Evolutionary conservation across 345 rosid species (phyloP).

Genomic region (Mangifera indica): DNA sequence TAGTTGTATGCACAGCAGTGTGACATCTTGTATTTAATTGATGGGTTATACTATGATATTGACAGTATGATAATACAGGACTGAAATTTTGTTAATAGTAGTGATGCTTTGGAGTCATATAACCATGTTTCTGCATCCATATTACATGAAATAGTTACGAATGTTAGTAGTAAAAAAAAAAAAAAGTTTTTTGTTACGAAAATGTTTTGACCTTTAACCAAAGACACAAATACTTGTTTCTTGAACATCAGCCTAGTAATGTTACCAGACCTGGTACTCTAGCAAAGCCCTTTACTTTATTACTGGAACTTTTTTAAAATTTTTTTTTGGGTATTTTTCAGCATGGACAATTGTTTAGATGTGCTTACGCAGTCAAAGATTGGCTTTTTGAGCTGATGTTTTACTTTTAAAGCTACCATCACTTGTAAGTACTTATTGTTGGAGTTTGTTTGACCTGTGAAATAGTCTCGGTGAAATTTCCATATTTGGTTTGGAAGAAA

Average conservation of each 20-base stretch:
- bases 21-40: background rate
- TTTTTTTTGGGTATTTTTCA: background rate
- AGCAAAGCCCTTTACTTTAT: background rate
- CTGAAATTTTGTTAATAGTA: too few species aligned
- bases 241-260: too few species aligned
- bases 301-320: background rate
- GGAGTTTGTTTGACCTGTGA: constrained; percentile 20
- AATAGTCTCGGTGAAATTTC: constrained; percentile 75
- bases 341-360: background rate
- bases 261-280: too few species aligned
- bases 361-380: background rate
- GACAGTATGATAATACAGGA: too few species aligned
- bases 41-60: too few species aligned
- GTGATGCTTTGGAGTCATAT: too few species aligned
- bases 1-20: background rate
- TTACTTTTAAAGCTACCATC: background rate
- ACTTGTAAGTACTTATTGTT: constrained; percentile 16
- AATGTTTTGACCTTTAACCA: too few species aligned
- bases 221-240: too few species aligned
- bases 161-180: too few species aligned
- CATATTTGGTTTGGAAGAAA: constrained; percentile 77
- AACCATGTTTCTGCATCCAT: too few species aligned
- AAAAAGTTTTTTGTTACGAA: too few species aligned
- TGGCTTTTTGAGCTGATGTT: background rate
- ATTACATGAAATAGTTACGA: too few species aligned